phyloP scores from a whole-genome alignment of 306 rosid genomes.

The Fagus crenata region DNA sequence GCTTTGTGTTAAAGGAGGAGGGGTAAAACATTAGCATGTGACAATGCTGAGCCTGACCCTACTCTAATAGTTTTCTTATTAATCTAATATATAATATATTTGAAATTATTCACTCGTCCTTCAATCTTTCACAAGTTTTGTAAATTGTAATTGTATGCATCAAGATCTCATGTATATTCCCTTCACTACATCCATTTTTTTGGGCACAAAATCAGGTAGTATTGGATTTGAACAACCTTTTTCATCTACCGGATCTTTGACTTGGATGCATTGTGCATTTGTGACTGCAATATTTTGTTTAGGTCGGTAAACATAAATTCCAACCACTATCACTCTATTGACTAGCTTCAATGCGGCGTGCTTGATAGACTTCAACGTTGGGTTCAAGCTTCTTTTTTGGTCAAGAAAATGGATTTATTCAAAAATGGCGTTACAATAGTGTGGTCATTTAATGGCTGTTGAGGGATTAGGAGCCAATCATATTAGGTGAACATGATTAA shows the following conservation, averaged over 20 bases:
- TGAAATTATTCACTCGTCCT: background rate
- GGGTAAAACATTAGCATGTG: constrained; percentile 11
- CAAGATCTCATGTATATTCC: background rate
- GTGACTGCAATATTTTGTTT: constrained; percentile 7
- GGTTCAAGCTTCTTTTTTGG: no score
- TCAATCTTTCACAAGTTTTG: background rate
- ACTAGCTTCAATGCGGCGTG: background rate
- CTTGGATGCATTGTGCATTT: background rate
- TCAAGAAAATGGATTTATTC: no score
- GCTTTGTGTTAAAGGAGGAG: background rate
- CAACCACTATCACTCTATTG: constrained; percentile 4
- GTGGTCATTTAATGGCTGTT: no score
- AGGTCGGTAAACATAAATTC: constrained; percentile 9
- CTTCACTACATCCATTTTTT: no score
- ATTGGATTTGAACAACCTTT: constrained; percentile 3
- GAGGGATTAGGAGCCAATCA: no score
- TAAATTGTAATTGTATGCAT: no score
- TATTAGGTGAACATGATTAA: no score
- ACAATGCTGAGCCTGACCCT: constrained; percentile 12
- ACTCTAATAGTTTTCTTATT: background rate
- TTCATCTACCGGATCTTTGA: background rate
- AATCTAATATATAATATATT: background rate
- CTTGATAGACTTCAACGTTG: no score
- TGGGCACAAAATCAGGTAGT: background rate
- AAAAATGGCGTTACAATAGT: no score